Evolutionary conservation across 306 rosid genomes (phyloP).

Genomic region (Rosa lucieae): DNA sequence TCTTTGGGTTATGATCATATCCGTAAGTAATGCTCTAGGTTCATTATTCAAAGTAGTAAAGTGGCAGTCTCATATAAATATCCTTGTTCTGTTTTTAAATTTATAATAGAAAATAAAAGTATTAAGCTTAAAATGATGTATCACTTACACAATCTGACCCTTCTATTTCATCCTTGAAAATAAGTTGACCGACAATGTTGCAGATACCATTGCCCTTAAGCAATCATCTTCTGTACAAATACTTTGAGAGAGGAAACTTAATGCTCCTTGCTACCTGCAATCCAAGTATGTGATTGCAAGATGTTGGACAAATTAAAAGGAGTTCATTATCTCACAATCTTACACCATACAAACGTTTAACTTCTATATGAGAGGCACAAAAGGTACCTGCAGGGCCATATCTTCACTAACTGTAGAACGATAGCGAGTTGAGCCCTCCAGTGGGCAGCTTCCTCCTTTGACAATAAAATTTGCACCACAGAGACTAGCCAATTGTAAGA

Average conservation of each 20-base stretch:
- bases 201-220: conserved; percentile 17
- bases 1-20: not conserved
- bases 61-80: not conserved
- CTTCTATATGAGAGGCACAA: not conserved
- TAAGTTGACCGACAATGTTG: conserved; percentile 14
- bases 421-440: conserved; percentile 83
- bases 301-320: not conserved
- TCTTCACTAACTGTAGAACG: conserved; percentile 78
- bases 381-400: conserved; percentile 65
- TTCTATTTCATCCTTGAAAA: conserved; percentile 9
- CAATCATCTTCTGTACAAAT: conserved; percentile 65
- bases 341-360: not conserved
- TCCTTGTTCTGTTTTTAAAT: not conserved
- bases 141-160: not conserved
- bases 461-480: conserved; percentile 84
- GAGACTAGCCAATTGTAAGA: conserved; percentile 79
- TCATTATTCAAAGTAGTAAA: too few relatives aligned
- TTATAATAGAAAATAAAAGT: not conserved
- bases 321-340: not conserved
- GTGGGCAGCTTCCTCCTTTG: conserved; percentile 82
- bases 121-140: not conserved
- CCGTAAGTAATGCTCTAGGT: not conserved
- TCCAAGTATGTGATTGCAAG: conserved; percentile 4
- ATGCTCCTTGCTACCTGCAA: conserved; percentile 93
- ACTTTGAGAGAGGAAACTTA: conserved; percentile 83